phyloP scores from a whole-genome alignment of 805 yeast genomes.

The Kodamaea neixiangensis region DNA sequence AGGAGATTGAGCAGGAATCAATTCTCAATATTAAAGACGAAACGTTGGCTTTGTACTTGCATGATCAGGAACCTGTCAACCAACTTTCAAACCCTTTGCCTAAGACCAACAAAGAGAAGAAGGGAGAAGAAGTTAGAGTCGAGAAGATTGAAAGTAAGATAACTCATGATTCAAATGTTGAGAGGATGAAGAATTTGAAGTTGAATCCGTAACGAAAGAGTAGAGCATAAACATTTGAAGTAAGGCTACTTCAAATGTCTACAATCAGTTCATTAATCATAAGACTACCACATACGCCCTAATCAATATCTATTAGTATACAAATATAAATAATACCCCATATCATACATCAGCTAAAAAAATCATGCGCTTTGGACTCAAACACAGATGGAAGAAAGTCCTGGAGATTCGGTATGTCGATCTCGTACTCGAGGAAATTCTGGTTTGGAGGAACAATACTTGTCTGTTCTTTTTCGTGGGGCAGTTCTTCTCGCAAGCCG shows the following conservation, averaged over 20 bases:
- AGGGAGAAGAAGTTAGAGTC: slow-evolving; percentile 12
- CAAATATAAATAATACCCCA: slow-evolving; percentile 4
- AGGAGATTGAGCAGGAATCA: slow-evolving; percentile 57
- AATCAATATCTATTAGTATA: slow-evolving; percentile 1
- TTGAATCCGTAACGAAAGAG: slow-evolving; percentile 12
- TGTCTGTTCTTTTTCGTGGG: background rate
- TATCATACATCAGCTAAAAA: slow-evolving; percentile 5
- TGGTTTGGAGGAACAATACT: slow-evolving; percentile 13
- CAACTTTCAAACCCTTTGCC: slow-evolving; percentile 20
- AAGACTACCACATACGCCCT: too few relatives aligned
- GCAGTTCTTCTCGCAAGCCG: slow-evolving; percentile 7
- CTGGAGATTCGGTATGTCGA: slow-evolving; percentile 13
- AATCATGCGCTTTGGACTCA: slow-evolving; percentile 7
- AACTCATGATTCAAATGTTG: slow-evolving; percentile 34
- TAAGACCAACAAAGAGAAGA: slow-evolving; percentile 17
- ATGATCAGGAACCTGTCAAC: slow-evolving; percentile 12
- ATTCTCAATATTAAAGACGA: slow-evolving; percentile 65
- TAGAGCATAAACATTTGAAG: too few relatives aligned
- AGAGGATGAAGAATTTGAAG: slow-evolving; percentile 32
- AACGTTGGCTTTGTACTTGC: slow-evolving; percentile 56
- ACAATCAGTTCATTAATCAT: too few relatives aligned
- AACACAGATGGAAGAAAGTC: slow-evolving; percentile 12
- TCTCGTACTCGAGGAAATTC: slow-evolving; percentile 14
- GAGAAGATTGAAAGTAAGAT: slow-evolving; percentile 19
- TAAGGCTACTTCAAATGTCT: too few relatives aligned